phyloP scores from a whole-genome alignment of 2,329 filamentous ascomycete genomes.

The Fusarium acutatum region DNA sequence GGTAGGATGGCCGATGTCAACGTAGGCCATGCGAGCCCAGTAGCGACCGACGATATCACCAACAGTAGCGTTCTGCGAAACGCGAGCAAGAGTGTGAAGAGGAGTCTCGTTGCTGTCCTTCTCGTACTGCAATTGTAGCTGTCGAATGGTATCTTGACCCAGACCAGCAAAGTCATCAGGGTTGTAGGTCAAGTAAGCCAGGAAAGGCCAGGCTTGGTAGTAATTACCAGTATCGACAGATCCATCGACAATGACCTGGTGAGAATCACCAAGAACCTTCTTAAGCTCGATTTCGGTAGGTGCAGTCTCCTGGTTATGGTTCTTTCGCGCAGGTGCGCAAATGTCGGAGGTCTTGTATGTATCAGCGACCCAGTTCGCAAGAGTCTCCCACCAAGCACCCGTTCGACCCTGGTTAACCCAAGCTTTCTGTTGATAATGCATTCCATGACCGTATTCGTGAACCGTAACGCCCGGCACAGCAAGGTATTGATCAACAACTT shows the following conservation, averaged over 20 bases:
- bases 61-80: conserved; percentile 45
- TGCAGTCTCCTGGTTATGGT: conserved; percentile 46
- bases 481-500: conserved; percentile 53
- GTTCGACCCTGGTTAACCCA: conserved; percentile 57
- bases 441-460: conserved; percentile 59
- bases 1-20: conserved; percentile 57
- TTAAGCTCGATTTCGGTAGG: conserved; percentile 52
- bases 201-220: conserved; percentile 62
- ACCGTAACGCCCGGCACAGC: conserved; percentile 52
- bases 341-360: conserved; percentile 56
- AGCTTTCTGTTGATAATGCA: conserved; percentile 55
- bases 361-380: conserved; percentile 60
- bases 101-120: conserved; percentile 59
- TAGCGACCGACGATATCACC: conserved; percentile 57
- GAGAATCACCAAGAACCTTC: conserved; percentile 57
- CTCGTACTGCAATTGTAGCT: conserved; percentile 55
- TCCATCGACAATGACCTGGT: conserved; percentile 59
- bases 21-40: conserved; percentile 63
- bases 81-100: conserved; percentile 54
- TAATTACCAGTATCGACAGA: conserved; percentile 54
- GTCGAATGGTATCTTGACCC: conserved; percentile 52
- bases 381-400: conserved; percentile 61
- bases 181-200: conserved; percentile 59
- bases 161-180: conserved; percentile 54
- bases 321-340: conserved; percentile 51